Evolutionary conservation across 23 red algal genomes (phyloP).

Genomic region (Gracilariopsis chorda): DNA sequence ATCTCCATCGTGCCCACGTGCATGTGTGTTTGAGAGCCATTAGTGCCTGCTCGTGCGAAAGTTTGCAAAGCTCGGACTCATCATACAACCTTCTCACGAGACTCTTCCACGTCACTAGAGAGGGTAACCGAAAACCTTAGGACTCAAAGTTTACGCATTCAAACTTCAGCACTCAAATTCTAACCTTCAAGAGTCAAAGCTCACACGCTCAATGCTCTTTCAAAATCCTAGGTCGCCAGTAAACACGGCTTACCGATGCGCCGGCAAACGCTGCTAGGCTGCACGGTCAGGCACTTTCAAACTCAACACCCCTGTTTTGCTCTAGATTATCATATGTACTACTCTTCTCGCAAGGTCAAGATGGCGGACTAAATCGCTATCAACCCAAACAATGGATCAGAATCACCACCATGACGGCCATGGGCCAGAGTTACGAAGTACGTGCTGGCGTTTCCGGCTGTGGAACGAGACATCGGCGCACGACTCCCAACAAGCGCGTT

Average conservation of each 20-base stretch:
- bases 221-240: constrained; percentile 6
- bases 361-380: no score
- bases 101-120: neutral
- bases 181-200: neutral
- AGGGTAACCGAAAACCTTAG: neutral
- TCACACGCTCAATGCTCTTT: constrained; percentile 8
- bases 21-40: no score
- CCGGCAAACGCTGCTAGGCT: constrained; percentile 26
- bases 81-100: neutral
- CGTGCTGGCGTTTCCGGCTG: no score
- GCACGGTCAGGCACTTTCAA: constrained; percentile 5
- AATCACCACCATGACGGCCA: no score
- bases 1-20: no score
- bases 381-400: no score
- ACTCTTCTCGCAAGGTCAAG: no score
- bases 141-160: neutral
- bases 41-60: constrained; percentile 10
- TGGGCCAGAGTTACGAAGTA: no score
- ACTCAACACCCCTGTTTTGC: no score
- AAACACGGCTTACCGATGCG: neutral
- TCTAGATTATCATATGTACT: no score
- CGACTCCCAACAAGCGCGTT: no score
- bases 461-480: no score
- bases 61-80: neutral
- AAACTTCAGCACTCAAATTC: neutral